Conservation (phyloP, 2,329 filamentous ascomycete genomes). For the Penicillium sp. region DNA sequence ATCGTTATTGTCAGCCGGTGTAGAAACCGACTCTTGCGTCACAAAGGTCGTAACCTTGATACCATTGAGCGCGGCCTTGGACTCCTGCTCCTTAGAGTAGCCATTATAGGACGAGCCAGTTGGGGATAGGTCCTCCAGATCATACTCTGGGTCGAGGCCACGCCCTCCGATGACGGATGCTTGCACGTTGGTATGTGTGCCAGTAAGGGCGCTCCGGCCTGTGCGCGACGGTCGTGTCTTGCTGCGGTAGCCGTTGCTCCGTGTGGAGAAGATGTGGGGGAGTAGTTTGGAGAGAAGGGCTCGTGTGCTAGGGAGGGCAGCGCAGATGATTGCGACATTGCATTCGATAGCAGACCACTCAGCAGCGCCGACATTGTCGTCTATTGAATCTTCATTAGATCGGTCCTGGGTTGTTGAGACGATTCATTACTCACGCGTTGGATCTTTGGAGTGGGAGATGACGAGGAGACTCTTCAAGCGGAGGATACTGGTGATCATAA, state of each 20-base stretch:
- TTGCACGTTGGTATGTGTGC: slow-evolving; percentile 19
- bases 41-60: slow-evolving; percentile 34
- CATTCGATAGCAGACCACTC: slow-evolving; percentile 46
- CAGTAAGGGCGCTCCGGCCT: slow-evolving; percentile 16
- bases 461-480: slow-evolving; percentile 29
- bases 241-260: slow-evolving; percentile 24
- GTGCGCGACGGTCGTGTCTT: slow-evolving; percentile 15
- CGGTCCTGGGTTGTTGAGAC: not conserved
- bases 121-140: slow-evolving; percentile 16
- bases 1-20: slow-evolving; percentile 15
- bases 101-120: not conserved
- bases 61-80: slow-evolving; percentile 10
- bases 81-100: not conserved
- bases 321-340: slow-evolving; percentile 45
- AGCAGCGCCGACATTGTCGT: slow-evolving; percentile 40
- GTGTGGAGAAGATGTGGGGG: slow-evolving; percentile 30
- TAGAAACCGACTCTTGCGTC: slow-evolving; percentile 20
- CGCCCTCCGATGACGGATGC: slow-evolving; percentile 23
- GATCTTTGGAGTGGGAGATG: slow-evolving; percentile 29
- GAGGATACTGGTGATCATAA: slow-evolving; percentile 44
- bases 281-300: slow-evolving; percentile 28
- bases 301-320: slow-evolving; percentile 37
- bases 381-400: slow-evolving; percentile 9
- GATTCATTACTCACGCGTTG: slow-evolving; percentile 26
- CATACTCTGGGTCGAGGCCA: slow-evolving; percentile 7